Base-by-base conservation (phyloP, 805 yeast species). In the Candida xyloterini region DNA sequence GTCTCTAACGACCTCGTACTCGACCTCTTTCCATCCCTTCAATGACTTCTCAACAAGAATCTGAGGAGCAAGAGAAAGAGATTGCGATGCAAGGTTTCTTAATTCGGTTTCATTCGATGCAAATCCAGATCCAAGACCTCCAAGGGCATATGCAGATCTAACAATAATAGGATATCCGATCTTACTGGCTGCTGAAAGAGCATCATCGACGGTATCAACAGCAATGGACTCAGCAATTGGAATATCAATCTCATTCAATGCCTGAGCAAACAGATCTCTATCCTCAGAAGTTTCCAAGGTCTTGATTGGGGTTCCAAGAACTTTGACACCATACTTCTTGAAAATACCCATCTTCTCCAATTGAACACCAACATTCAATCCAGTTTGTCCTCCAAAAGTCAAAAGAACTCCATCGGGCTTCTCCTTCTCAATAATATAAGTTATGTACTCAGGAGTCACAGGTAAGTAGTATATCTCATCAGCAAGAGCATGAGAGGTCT, bases 11-110 rank as follows among this genome's bases (percentile, higher is more conserved):
- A 91, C 99, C 69, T 91, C 99, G 66, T 91, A 91, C 70, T 91
- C 99, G 56, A 91, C 85, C 71, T 91, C 99, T 66, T 91, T 91
- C 99, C 99, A 91, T 50, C 99, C 99, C 71, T 93, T 93, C 95
- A 91, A 85, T 29, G 96, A 88, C 62, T 81, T 80, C 73, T 91
- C 99, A 48, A 91, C 93, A 48, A 91, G 74, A 42, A 91, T 95
- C 71, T 91, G 99, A 10, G 99, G 97, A 42, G 96, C 84, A 23
- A 95, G 78, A 33, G 98, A 96, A 63, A 91, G 89, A 0, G 98
- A 96, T 61, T 84, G 81, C 59, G 79, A 78, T 71, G 96, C 89
- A 52, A 91, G 74, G 29, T 79, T 90, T 42, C 82, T 74, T 56
- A 91, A 77, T 69, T 91, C 90, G 48, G 75, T 66, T 59, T 86